A percentile compares a stretch with the other conserved stretches of the same genome.
Evolutionary conservation across 2,329 filamentous ascomycete genomes (phyloP).

Genomic region (Aspergillus sergii): DNA sequence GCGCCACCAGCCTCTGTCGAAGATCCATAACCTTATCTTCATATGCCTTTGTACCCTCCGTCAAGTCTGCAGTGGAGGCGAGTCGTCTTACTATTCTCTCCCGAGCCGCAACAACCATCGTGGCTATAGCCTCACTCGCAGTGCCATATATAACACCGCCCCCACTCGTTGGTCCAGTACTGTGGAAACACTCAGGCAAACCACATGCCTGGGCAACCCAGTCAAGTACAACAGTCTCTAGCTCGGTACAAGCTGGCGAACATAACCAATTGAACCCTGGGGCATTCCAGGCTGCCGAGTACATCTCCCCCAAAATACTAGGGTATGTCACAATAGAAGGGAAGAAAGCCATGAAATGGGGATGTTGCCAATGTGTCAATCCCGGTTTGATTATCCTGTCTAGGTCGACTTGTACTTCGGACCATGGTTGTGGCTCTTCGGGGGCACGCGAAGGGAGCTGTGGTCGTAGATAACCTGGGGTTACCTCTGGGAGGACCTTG

Average conservation of each 20-base stretch:
- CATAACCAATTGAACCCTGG: slow-evolving; percentile 98
- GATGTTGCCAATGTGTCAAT: slow-evolving; percentile 91
- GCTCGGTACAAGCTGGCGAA: slow-evolving; percentile 85
- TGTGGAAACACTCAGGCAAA: slow-evolving; percentile 73
- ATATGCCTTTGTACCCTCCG: slow-evolving; percentile 55
- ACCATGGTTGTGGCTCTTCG: slow-evolving; percentile 70
- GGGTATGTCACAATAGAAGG: slow-evolving; percentile 81
- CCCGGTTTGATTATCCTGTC: slow-evolving; percentile 86
- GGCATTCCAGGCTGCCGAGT: slow-evolving; percentile 82
- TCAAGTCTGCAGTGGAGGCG: slow-evolving; percentile 52
- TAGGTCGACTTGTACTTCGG: slow-evolving; percentile 78
- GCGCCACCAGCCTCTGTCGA: slow-evolving; percentile 72
- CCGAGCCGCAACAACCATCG: slow-evolving; percentile 81
- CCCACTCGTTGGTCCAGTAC: slow-evolving; percentile 60
- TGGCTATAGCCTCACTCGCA: slow-evolving; percentile 84
- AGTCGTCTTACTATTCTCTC: slow-evolving; percentile 73
- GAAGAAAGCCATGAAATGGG: slow-evolving; percentile 98
- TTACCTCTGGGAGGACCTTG: slow-evolving; percentile 74
- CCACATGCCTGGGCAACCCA: slow-evolving; percentile 80
- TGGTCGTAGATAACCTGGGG: slow-evolving; percentile 82
- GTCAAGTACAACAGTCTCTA: slow-evolving; percentile 90
- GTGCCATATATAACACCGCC: slow-evolving; percentile 92
- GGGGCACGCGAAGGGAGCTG: slow-evolving; percentile 72
- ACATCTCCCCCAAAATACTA: slow-evolving; percentile 86
- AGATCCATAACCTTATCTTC: slow-evolving; percentile 72